Base-by-base conservation (phyloP, 2,329 filamentous ascomycete species). In the Apiospora arundinis region DNA sequence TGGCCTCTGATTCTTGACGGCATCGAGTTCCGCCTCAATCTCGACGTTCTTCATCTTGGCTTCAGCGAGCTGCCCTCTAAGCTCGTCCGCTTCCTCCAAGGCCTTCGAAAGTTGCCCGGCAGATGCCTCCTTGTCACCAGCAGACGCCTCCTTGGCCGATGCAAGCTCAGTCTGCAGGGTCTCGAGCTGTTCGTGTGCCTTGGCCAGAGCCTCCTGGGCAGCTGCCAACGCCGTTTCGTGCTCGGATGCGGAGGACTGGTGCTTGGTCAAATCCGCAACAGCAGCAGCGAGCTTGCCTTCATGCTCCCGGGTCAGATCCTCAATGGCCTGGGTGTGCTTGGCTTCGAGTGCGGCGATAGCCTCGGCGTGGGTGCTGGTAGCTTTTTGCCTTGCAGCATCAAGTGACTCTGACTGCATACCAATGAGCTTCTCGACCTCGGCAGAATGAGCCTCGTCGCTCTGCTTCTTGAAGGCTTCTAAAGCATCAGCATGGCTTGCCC, bases 41-140 rank as follows among this genome's bases (percentile, higher is more conserved):
- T 86, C 87, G 72, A 89, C 87, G 72, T 88, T 88, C 70, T 87
- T 86, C 82, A 90, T 89, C 83, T 90, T 90, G 74, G 88, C 87
- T 67, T 86, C 83, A 2, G 87, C 89, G 56, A 91, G 85, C 75
- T 87, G 84, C 75, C 86, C 85, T 70, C 85, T 84, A 73, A 90
- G 79, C 32, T 85, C 82, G 73, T 85, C 83, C 44, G 83, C 78
- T 74, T 90, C 88, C 40, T 82, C 80, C 73, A 87, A 81, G 2
- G 83, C 78, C 76, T 86, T 85, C 69, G 78, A 80, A 21, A 88
- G 80, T 25, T 84, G 37, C 14, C 12, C 81, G 18, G 65, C 65
- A 46, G 65, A 67, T 67, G 23, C 65, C 40, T 67, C 25, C 52
- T 60, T 60, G 69, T 48, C 45, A 21, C 45, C 45, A 60, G 52